Evolutionary conservation across 2,329 filamentous ascomycete species (phyloP).

Genomic region (Zasmidium citrigriseum): DNA sequence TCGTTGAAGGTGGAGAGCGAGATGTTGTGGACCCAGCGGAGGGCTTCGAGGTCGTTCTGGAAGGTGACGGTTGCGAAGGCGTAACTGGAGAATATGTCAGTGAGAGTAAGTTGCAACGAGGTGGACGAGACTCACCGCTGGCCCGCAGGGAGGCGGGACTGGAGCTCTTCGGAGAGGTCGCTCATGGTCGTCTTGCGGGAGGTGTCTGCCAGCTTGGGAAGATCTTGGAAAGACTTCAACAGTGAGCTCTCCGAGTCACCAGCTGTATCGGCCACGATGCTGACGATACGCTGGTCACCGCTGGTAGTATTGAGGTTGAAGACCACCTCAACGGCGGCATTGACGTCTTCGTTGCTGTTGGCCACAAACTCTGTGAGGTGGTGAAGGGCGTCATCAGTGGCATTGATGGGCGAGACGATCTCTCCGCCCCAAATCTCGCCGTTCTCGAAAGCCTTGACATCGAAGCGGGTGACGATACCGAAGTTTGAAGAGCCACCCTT

Average conservation of each 20-base stretch:
- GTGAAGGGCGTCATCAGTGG: constrained; percentile 3
- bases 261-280: neutral
- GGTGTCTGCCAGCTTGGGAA: neutral
- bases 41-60: neutral
- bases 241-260: neutral
- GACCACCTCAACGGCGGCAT: neutral
- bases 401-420: constrained; percentile 3
- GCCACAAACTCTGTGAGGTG: constrained; percentile 4
- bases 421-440: constrained; percentile 5
- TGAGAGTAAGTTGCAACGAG: neutral
- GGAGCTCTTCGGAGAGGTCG: neutral
- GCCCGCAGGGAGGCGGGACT: neutral
- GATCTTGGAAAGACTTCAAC: neutral
- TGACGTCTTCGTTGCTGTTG: neutral
- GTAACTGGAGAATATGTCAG: constrained; percentile 1
- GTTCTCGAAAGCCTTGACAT: constrained; percentile 2
- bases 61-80: constrained; percentile 12
- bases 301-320: constrained; percentile 3
- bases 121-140: neutral
- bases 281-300: neutral
- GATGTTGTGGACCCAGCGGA: constrained; percentile 5
- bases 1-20: constrained; percentile 4
- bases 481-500: constrained; percentile 24
- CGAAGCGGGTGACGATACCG: constrained; percentile 28
- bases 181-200: neutral